Evolutionary conservation across 2,329 filamentous ascomycete species (phyloP), one percentile per base, ranked within the genome.

Genomic region (Pseudogymnoascus sp.): DNA sequence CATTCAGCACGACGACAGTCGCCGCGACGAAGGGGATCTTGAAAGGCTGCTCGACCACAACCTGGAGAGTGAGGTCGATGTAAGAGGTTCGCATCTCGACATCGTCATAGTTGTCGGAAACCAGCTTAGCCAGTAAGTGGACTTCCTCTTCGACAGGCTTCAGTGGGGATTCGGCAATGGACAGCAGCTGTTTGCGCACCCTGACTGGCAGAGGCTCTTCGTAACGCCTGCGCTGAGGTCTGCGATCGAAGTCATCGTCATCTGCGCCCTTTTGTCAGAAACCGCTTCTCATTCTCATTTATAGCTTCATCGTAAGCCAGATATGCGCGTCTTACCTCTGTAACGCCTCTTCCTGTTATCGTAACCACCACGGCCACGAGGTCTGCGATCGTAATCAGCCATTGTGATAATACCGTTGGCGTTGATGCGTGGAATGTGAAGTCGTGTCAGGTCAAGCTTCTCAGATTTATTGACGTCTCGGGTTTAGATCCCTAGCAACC

Each of bases 1-100:
- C 84, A 77, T 97, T 97, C 68, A 88, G 84, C 63, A 91, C 84
- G 64, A 96, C 82, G 46, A 96, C 83, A 12, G 93, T 87, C 18
- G 90, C 91, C 8, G 93, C 92, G 38, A 96, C 83, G 73, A 97
- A 97, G 0, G 95, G 93, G n/a, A 92, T 96, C 80, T 97, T 97
- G 75, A 99, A 88, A 1, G 95, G 95, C 77, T 99, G 95, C 77
- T 99, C 95, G 37, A 91, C 75, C 46, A 89, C 82, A 68, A 97
- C 81, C 75, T 93, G 90, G 64, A 93, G 78, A 6, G 87, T 80
- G 31, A 96, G 82, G 63, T 88, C 84, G 68, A 90, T 80, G 74
- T 96, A 96, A 60, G 82, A 85, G 34, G 81, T 83, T 67, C 87
- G 87, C 62, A 96, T 78, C 68, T 92, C 88, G 68, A 88, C 86